A percentile compares a stretch with the other conserved stretches of the same genome.
These are phyloP conservation scores for Quercus agrifolia DNA, from an alignment of 306 rosid genomes.

Conservation along the genomic window DNA sequence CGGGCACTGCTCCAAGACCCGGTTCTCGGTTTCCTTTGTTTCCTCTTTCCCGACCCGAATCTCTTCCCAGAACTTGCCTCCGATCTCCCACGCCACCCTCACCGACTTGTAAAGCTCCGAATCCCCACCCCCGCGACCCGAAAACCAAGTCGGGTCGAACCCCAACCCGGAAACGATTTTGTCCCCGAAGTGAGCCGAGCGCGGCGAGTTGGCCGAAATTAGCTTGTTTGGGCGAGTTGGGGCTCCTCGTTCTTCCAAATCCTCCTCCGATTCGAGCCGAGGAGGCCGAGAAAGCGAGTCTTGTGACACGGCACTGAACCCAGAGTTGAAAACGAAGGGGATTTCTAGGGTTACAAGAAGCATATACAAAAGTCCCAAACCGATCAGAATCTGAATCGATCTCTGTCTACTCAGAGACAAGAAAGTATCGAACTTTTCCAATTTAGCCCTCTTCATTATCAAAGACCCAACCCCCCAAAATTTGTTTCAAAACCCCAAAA, in stretches of 20 bases:
- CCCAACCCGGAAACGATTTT: slow-evolving; percentile 44
- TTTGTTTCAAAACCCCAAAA: neutral
- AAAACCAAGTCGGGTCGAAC: slow-evolving; percentile 44
- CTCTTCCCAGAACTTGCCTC: slow-evolving; percentile 56
- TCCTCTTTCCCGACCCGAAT: slow-evolving; percentile 39
- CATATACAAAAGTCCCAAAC: slow-evolving; percentile 48
- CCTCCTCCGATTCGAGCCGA: slow-evolving; percentile 40
- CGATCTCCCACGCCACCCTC: slow-evolving; percentile 50
- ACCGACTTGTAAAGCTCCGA: slow-evolving; percentile 58
- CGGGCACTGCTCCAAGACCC: slow-evolving; percentile 45
- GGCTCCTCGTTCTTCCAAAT: slow-evolving; percentile 50
- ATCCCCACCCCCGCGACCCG: slow-evolving; percentile 20
- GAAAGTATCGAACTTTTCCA: slow-evolving; percentile 37
- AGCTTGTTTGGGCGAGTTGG: slow-evolving; percentile 57
- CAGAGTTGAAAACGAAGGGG: slow-evolving; percentile 61
- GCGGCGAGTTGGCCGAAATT: slow-evolving; percentile 38
- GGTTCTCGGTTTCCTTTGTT: slow-evolving; percentile 19
- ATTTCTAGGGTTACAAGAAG: slow-evolving; percentile 62
- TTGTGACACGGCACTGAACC: slow-evolving; percentile 35
- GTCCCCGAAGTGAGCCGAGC: slow-evolving; percentile 38
- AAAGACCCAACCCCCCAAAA: neutral
- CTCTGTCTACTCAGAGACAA: slow-evolving; percentile 57
- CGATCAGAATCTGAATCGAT: slow-evolving; percentile 62
- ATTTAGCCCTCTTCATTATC: slow-evolving; percentile 57
- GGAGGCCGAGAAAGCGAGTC: slow-evolving; percentile 37